Evolutionary conservation across 2,329 filamentous ascomycete species (phyloP), one percentile per base, ranked within the genome.

Genomic region (Fusarium sp.): DNA sequence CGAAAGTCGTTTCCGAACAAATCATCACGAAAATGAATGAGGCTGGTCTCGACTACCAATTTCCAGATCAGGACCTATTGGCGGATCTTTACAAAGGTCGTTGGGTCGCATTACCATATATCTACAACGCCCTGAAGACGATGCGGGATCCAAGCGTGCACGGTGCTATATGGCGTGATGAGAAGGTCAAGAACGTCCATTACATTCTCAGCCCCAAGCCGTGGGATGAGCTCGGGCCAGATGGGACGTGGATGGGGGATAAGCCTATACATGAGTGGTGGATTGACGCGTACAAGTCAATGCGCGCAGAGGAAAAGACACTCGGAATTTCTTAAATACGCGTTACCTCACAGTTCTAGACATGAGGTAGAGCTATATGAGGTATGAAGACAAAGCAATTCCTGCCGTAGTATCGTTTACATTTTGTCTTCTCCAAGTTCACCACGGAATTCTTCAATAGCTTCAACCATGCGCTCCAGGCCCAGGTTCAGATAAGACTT

Each of bases 171-270:
- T 73, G 70, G 70, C 22, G 66, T 2, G 70, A 73, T 9, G 60
- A 58, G 4, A 24, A 30, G 5, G 70, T 73, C 2, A 73, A 73
- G 32, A 73, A 73, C 4, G 47, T 73, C 1, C 70, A 73, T 20
- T 73, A 70, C 5, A 73, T 73, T 13, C 8, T 72, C 3, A 65
- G 69, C 2, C 68, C 69, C 0, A 72, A 72, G 17, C 69, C 69
- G 0, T 72, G 69, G 69, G 36, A 64, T 12, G 69, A 72, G n/a
- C 3, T 72, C 0, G 39, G 10, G 2, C 0, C 15, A 8, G 20
- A 73, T 15, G 69, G 63, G 2, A 28, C n/a, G 2, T 72, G 69
- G 69, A 41, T 4, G 12, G 48, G 69, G 0, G 18, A 15, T 1
- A 48, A 65, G 2, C 63, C 68, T 10, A 48, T 39, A 18, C 69